Base-by-base conservation (phyloP, 2,329 filamentous ascomycete species). In the Claviceps digitariae region DNA sequence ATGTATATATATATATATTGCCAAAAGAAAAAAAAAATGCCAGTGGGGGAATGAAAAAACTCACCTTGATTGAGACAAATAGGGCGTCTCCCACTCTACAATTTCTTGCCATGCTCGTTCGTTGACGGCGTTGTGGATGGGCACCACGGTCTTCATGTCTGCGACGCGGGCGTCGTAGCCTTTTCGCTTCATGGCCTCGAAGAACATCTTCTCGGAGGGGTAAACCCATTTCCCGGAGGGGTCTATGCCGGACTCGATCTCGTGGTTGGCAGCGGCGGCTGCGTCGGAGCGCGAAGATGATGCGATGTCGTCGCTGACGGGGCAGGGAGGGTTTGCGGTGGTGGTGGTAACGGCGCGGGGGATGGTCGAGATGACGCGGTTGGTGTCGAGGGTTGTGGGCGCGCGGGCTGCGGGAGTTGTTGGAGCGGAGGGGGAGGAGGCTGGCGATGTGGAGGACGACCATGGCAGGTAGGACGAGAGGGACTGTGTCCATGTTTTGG, bases 41-140 rank as follows among this genome's bases (percentile, higher is more conserved):
- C n/a, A 25, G 3, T 21, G 21, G n/a, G 8, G 12, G 20, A 13
- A 43, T 48, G 15, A 31, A n/a, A 29, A 50, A 2, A n/a, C 73
- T 57, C 70, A 82, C 79, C 78, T 72, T 60, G 86, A 72, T 40
- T 73, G 68, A 54, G 79, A 68, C 2, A 70, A 69, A 55, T 79
- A 87, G 0, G 84, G 85, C 45, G 73, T 76, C 71, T 98, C 93
- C 93, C 93, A 98, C 46, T 79, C 74, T 61, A 87, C 81, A 59
- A 98, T 97, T 72, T 97, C 87, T 57, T 81, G 76, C 93, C 93
- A 98, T 0, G 93, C 93, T 44, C 88, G 78, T 77, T 98, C 93
- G 70, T 98, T 98, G 57, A 98, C 93, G 46, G 93, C 93, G 67
- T 98, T 98, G 72, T 98, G 93, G 62, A 97, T 97, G 2, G 90